Base-by-base conservation (phyloP, 768 basidiomycete species). In the Guyanaporus albipodus region DNA sequence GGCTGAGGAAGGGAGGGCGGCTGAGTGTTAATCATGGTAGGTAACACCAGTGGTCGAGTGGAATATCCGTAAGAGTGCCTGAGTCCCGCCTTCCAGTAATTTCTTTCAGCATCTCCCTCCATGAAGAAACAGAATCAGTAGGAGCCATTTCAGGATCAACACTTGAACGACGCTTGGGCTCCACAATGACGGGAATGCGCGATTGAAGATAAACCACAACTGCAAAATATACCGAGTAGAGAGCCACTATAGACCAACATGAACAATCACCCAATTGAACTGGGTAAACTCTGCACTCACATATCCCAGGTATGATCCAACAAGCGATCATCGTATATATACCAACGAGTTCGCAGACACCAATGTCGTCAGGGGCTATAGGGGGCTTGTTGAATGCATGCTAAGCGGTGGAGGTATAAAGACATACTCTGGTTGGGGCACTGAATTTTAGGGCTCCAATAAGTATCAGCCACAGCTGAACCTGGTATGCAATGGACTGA, bases 281-380 rank as follows among this genome's bases (percentile, higher is more conserved):
- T 40, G 10, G 50, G 39, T 24, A 9, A 29, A 50, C 46, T 17
- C 23, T 10, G 14, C 6, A 65, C 80, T 51, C 48, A 83, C 82
- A 61, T 34, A 82, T 57, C 4, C 61, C 61, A 19, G 82, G 82
- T 40, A 72, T 62, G 32, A 79, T 54, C 82, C 82, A 83, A 53
- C 72, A 77, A 33, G 69, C 71, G 1, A 78, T 54, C 40, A 79
- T 48, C 28, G 80, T 73, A 51, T 71, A 80, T 6, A 73, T 55
- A 44, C 73, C 71, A 29, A 80, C 62, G 8, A 78, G 60, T 43
- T 66, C 66, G 55, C 81, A 83, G n/a, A 73, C 60, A 9, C 67
- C 71, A 42, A 66, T 60, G 35, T 71, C 63, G 50, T 74, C 68
- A 9, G 66, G 55, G 43, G 69, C 75, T 77, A 40, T 6, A 18